These are phyloP conservation scores for Hypoxylon sp. DNA, from an alignment of 2,329 filamentous ascomycete genomes.

Conservation along the genomic window DNA sequence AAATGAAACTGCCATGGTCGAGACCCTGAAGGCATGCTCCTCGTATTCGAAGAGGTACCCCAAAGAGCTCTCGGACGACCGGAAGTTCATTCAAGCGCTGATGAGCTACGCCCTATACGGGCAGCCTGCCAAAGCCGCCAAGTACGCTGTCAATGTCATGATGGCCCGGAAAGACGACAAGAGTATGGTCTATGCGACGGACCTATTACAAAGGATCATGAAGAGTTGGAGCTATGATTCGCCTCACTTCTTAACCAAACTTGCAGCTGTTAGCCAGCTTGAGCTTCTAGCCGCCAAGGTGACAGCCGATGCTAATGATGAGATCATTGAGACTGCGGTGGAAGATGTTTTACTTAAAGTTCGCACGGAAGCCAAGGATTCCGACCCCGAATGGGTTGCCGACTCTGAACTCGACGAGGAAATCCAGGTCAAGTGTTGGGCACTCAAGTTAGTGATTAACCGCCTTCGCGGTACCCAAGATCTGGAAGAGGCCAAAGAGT, in stretches of 20 bases:
- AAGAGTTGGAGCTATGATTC: slow-evolving; percentile 80
- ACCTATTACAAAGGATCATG: slow-evolving; percentile 81
- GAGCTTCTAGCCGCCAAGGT: slow-evolving; percentile 80
- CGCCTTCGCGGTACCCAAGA: slow-evolving; percentile 75
- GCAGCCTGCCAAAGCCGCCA: slow-evolving; percentile 83
- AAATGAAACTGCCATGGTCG: slow-evolving; percentile 82
- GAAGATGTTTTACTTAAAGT: slow-evolving; percentile 80
- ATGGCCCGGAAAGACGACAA: slow-evolving; percentile 81
- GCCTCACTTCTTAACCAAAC: slow-evolving; percentile 80
- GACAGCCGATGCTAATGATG: slow-evolving; percentile 78
- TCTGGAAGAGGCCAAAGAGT: slow-evolving; percentile 66
- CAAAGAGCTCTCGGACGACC: slow-evolving; percentile 83
- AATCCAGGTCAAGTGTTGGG: slow-evolving; percentile 84
- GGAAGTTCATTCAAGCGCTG: slow-evolving; percentile 84
- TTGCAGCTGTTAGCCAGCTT: slow-evolving; percentile 79
- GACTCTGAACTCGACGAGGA: slow-evolving; percentile 81
- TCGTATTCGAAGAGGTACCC: slow-evolving; percentile 91
- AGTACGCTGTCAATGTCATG: slow-evolving; percentile 93
- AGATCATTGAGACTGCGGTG: slow-evolving; percentile 83
- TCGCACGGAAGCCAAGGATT: slow-evolving; percentile 70
- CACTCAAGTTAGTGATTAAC: slow-evolving; percentile 88
- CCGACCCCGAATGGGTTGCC: slow-evolving; percentile 75
- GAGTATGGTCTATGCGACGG: slow-evolving; percentile 83
- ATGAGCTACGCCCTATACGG: slow-evolving; percentile 87
- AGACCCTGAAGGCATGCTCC: slow-evolving; percentile 93